Evolutionary conservation across 768 basidiomycete species (phyloP).

Genomic region (Kwoniella dejecticola): DNA sequence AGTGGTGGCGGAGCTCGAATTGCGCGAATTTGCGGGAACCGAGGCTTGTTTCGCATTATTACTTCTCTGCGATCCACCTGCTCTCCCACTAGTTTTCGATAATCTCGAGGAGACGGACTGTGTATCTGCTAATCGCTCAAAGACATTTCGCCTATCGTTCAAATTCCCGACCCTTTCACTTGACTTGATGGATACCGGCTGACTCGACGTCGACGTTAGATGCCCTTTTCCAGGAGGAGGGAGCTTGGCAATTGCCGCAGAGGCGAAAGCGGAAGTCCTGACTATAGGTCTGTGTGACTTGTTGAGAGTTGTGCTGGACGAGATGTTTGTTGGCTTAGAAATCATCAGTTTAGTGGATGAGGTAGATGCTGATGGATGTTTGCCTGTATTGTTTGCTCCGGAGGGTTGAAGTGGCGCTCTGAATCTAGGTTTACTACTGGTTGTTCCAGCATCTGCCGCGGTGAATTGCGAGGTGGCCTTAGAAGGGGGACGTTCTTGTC

Average conservation of each 20-base stretch:
- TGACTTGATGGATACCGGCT: slow-evolving; percentile 12
- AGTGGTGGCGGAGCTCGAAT: not conserved
- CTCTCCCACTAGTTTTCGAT: too few species aligned
- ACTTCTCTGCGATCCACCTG: too few species aligned
- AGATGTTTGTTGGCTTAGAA: not conserved
- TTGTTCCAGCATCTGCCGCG: not conserved
- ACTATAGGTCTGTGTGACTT: slow-evolving; percentile 3
- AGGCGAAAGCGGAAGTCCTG: slow-evolving; percentile 23
- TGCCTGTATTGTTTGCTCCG: not conserved
- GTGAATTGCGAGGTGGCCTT: not conserved
- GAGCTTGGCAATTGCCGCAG: slow-evolving; percentile 29
- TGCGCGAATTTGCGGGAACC: too few species aligned
- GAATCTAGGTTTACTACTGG: not conserved
- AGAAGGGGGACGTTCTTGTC: too few species aligned
- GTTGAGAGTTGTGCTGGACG: too few species aligned
- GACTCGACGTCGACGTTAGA: slow-evolving; percentile 4
- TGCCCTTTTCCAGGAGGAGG: slow-evolving; percentile 38
- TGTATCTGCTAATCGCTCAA: slow-evolving; percentile 27
- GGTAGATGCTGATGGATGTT: not conserved
- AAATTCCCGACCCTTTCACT: slow-evolving; percentile 32
- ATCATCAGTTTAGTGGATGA: too few species aligned
- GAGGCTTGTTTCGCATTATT: too few species aligned
- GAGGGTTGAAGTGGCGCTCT: not conserved
- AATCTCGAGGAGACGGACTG: too few species aligned
- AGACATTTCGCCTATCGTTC: slow-evolving; percentile 14